Percentiles rank a stretch among this genome's conserved stretches.
Conservation (phyloP, 2,329 filamentous ascomycete genomes). For the Orbilia ellipsospora region DNA sequence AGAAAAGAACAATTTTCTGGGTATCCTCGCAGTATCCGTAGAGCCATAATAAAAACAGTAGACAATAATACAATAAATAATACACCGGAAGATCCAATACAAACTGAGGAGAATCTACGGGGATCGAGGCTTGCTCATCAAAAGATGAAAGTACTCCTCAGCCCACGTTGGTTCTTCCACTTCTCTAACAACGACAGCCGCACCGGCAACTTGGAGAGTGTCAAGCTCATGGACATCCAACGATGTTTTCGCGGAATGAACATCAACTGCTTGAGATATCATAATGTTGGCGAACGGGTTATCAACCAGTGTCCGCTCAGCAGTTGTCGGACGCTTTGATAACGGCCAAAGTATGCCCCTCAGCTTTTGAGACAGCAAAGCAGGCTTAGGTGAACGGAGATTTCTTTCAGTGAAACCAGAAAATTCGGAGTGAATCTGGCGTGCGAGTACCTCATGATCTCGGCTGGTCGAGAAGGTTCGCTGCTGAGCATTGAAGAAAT, state of each 20-base stretch:
- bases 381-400: conserved; percentile 25
- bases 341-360: conserved; percentile 22
- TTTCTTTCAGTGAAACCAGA: conserved; percentile 60
- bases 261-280: conserved; percentile 51
- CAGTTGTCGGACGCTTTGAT: conserved; percentile 29
- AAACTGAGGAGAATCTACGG: conserved; percentile 19
- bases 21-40: conserved; percentile 39
- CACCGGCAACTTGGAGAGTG: conserved; percentile 16
- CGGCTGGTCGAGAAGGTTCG: conserved; percentile 69
- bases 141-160: conserved; percentile 49
- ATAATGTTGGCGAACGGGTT: conserved; percentile 53
- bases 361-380: conserved; percentile 21
- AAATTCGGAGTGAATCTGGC: conserved; percentile 72
- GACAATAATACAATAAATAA: not conserved
- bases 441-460: conserved; percentile 71
- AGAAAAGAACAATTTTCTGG: conserved; percentile 18
- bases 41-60: conserved; percentile 20
- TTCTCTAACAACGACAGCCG: conserved; percentile 39
- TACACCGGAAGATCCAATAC: not conserved
- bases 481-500: conserved; percentile 75
- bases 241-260: conserved; percentile 51
- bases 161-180: conserved; percentile 49
- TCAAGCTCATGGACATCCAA: conserved; percentile 49
- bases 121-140: conserved; percentile 44
- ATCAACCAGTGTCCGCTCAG: conserved; percentile 39